Evolutionary conservation across 2,329 filamentous ascomycete species (phyloP).

Genomic region (Triangularia setosa): DNA sequence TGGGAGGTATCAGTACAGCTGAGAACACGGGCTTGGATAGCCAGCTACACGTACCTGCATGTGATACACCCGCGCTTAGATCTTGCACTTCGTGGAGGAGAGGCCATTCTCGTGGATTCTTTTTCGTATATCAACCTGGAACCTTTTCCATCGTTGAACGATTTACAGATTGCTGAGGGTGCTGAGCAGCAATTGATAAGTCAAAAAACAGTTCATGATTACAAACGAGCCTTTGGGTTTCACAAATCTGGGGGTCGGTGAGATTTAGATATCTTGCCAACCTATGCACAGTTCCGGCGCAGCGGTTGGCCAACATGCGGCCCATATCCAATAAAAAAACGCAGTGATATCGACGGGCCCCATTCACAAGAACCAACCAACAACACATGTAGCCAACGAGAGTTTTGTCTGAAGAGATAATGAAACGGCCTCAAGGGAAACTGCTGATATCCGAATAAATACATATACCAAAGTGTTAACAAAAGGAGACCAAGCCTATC

Average conservation of each 20-base stretch:
- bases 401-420: too few species aligned
- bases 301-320: background rate
- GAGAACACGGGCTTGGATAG: background rate
- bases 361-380: background rate
- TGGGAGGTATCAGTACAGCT: slow-evolving; percentile 7
- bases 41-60: slow-evolving; percentile 22
- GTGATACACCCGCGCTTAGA: slow-evolving; percentile 25
- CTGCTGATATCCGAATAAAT: too few species aligned
- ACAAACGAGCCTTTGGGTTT: background rate
- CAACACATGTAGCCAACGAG: background rate
- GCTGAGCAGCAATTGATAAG: too few species aligned
- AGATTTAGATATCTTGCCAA: background rate
- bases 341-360: background rate
- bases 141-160: background rate
- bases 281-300: background rate
- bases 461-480: too few species aligned
- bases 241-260: background rate
- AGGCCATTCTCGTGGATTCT: background rate
- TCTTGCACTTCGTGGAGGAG: background rate
- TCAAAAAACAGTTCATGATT: background rate
- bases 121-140: too few species aligned
- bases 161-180: too few species aligned
- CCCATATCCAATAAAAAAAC: background rate
- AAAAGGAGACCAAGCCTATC: too few species aligned
- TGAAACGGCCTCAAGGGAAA: too few species aligned